Base-by-base conservation (phyloP, 495 filamentous ascomycete species). In the Podospora pseudopauciseta region DNA sequence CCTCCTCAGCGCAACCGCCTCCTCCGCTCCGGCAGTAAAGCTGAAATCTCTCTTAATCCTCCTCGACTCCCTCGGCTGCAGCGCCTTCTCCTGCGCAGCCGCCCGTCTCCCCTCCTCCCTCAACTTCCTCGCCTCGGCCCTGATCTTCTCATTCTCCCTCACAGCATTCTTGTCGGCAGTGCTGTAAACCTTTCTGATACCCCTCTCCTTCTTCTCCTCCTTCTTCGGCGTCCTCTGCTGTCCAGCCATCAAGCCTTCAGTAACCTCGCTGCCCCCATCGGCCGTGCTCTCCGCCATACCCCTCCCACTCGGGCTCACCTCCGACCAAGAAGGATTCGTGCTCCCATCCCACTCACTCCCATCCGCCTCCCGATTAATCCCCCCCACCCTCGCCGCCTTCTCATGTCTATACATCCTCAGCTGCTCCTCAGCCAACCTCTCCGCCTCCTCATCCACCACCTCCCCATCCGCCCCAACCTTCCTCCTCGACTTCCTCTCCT, bases 321-420 rank as follows among this genome's bases (percentile, higher is more conserved):
- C 84, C 72, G 71, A 83, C 73, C 73, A 77, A 66, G 77, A 80
- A 18, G 78, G 88, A 81, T 78, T 86, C 72, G 80, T 88, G 5
- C 80, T 83, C 57, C 85, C 85, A 73, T 90, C 91, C 79, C 88
- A 89, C 71, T 88, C 86, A 66, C 86, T 90, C 61, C 87, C 91
- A 65, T 97, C 93, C 57, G 86, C 79, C 69, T 90, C 81, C 60
- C 88, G 86, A 76, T 97, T 97, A 72, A 97, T 79, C 19, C 93
- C 93, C 54, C 93, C 93, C 20, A 97, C 91, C 39, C 89, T 84
- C 2, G 93, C 93, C 4, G 92, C 80, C 73, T 90, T 92, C 78
- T 97, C 93, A 74, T 91, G 84, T 7, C 92, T 89, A 80, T 97
- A 97, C 2, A 87, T 86, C 54, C 90, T 87, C 34, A 87, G 76